Base-by-base conservation (phyloP, 768 basidiomycete species). In the Mycena crocata region DNA sequence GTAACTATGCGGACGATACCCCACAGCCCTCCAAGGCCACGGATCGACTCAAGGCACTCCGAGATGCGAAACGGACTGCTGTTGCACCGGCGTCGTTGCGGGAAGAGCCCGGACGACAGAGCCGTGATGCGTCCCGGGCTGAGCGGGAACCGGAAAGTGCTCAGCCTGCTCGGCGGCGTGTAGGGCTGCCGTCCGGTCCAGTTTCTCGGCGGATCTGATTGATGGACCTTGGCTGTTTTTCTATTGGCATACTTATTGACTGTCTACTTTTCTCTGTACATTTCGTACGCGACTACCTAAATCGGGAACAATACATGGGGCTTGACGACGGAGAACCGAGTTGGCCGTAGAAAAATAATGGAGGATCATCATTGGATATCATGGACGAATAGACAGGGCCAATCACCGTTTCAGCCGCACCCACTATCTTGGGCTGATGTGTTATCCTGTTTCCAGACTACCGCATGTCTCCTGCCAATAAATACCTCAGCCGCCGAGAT, bases 1-100 rank as follows among this genome's bases (percentile, higher is more conserved):
- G 70, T 48, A 59, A 57, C 15, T 64, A 69, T 65, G 61, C 61
- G 37, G 70, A 75, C 58, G 70, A 75, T 37, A 55, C 37, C 21
- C 52, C 68, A 45, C 65, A 44, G 28, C 72, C 77, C 15, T 83
- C 81, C 12, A 82, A 76, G 68, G 82, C 83, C 9, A 77, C 79
- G 2, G 80, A 87, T 65, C 82, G 87, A 35, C 74, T 88, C 56
- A 85, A 81, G 72, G 84, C 83, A 23, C 65, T 88, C 24, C 80
- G 88, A 24, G 86, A 87, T 63, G 84, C 83, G 30, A 86, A 83
- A 73, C 83, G 85, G 14, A 74, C 71, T 23, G 79, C 71, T 19
- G 58, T 71, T 32, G 55, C 64, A 45, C 44, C 70, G 31, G 49
- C 30, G 48, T n/a, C 30, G 39, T 23, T 21, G 14, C 21, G 67